Percentiles rank a stretch among this genome's conserved stretches.
phyloP scores from a whole-genome alignment of 345 rosid genomes.

The Trapa bicornis region DNA sequence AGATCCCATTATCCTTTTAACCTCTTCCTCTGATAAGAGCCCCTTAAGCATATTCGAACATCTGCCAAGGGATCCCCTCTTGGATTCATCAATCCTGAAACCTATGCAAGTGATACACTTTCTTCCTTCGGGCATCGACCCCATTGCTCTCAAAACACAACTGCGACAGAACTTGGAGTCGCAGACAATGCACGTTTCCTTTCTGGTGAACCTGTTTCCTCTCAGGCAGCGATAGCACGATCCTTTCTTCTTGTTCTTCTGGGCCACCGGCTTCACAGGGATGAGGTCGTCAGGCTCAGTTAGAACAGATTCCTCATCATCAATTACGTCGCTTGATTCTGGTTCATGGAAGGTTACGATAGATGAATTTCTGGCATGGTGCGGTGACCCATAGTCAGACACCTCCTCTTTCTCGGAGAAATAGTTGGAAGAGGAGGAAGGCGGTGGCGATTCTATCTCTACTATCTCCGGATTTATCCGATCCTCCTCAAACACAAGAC shows the following conservation, averaged over 20 bases:
- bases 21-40: slow-evolving; percentile 33
- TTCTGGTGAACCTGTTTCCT: slow-evolving; percentile 53
- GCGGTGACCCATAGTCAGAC: slow-evolving; percentile 12
- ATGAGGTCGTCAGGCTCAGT: slow-evolving; percentile 30
- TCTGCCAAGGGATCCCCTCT: slow-evolving; percentile 45
- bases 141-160: slow-evolving; percentile 78
- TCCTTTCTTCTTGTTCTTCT: slow-evolving; percentile 56
- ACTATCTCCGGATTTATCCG: slow-evolving; percentile 5
- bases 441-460: slow-evolving; percentile 20
- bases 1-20: slow-evolving; percentile 40
- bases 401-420: slow-evolving; percentile 28
- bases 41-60: slow-evolving; percentile 50
- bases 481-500: background rate
- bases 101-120: slow-evolving; percentile 71
- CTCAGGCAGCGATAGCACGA: slow-evolving; percentile 61
- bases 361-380: slow-evolving; percentile 29
- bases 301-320: slow-evolving; percentile 16
- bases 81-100: slow-evolving; percentile 48
- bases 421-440: slow-evolving; percentile 19
- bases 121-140: slow-evolving; percentile 89
- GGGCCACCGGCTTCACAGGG: slow-evolving; percentile 25
- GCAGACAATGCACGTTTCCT: slow-evolving; percentile 81
- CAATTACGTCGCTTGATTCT: slow-evolving; percentile 18
- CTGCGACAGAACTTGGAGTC: slow-evolving; percentile 56
- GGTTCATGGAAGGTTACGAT: slow-evolving; percentile 49